phyloP scores from a whole-genome alignment of 768 basidiomycete genomes.

The Lactarius hengduanensis region DNA sequence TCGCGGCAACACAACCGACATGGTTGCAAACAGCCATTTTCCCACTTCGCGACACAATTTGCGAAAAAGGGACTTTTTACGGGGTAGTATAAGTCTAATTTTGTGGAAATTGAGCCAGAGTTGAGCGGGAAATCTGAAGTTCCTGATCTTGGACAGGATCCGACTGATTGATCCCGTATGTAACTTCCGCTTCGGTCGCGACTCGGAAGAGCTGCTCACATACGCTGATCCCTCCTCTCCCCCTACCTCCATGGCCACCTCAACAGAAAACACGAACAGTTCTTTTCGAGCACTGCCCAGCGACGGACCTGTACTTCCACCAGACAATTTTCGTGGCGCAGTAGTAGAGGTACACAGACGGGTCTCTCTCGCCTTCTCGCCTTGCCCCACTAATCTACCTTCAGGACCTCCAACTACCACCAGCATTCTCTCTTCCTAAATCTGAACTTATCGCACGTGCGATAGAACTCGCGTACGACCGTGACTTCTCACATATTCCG shows the following conservation, averaged over 20 bases:
- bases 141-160: too few relatives aligned
- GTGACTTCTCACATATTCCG: conserved; percentile 95
- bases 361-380: background rate
- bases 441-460: conserved; percentile 71
- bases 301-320: background rate
- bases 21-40: too few relatives aligned
- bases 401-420: conserved; percentile 81
- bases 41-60: too few relatives aligned
- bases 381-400: conserved; percentile 15
- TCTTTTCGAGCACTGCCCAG: background rate
- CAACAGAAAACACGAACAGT: background rate
- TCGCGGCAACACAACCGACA: too few relatives aligned
- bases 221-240: background rate
- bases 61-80: too few relatives aligned
- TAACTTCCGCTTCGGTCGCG: conserved; percentile 24
- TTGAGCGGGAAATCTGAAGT: too few relatives aligned
- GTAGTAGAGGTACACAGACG: conserved; percentile 71
- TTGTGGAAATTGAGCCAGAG: too few relatives aligned
- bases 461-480: conserved; percentile 86
- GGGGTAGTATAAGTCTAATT: too few relatives aligned
- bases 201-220: background rate
- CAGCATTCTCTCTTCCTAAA: conserved; percentile 78
- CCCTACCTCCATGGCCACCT: conserved; percentile 18
- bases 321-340: conserved; percentile 80
- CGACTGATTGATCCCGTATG: background rate